Evolutionary conservation across 2,329 filamentous ascomycete species (phyloP), one percentile per base, ranked within the genome.

Genomic region (Blumeria graminis): DNA sequence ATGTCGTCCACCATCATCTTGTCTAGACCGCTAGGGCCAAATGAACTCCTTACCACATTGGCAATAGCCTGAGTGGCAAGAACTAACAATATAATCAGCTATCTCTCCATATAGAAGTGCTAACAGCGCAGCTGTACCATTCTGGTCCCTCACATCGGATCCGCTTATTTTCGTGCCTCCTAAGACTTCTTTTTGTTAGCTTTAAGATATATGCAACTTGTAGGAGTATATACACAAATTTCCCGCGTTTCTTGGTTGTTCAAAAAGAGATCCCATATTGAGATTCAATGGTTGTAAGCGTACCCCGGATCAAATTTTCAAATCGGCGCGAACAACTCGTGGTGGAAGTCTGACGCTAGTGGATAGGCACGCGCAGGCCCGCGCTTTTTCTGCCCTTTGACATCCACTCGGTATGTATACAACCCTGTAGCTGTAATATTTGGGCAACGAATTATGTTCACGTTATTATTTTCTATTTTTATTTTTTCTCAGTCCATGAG

Each of bases 1-100:
- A 98, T 96, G 69, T 98, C 92, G 72, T 98, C 92, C 65, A 98
- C 92, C 92, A 98, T 96, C 92, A 98, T 98, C 79, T 98, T 98
- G 70, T 98, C 92, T 62, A 98, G 78, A 53, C 92, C 92, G 60
- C 87, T 94, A 55, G 92, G 92, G 57, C 92, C 92, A 68, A 98
- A 98, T 14, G 92, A 98, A 71, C 86, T 94, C 76, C 94, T 96
- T 70, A 98, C 88, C 58, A 98, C 89, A 80, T 96, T 98, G 65
- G 92, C 84, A 67, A 98, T 96, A 58, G 90, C 88, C 70, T 95
- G 88, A 50, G 92, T 96, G 63, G 92, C 92, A 63, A 88, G 80
- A 53, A 96, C 92, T 89, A 66, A 33, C 45, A 5, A 36, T 11
- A 38, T 28, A 14, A 22, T 64, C 33, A 63, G 61, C 55, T 58